Base-by-base conservation (phyloP, 257 asterid species). In the Lycium barbarum region DNA sequence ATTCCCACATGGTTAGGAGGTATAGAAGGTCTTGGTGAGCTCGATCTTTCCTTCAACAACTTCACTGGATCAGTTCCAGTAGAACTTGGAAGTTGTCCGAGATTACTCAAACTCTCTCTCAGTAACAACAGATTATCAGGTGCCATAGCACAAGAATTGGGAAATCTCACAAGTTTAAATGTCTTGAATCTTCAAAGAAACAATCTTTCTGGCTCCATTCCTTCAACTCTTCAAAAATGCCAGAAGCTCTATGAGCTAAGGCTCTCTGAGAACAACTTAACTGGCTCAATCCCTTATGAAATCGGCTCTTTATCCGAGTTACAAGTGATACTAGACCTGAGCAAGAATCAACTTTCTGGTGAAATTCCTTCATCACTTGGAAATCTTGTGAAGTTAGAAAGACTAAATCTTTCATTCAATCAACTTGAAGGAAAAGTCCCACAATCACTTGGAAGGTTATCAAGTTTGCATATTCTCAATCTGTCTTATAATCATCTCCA, bases 271-370 rank as follows among this genome's bases (percentile, higher is more conserved):
- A 96, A 96, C 91, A 79, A 82, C 14, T 86, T 96, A 9, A 81
- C 86, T 4, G 98, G 99, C n/a, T 45, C 85, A n/a, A 92, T 96
- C 33, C 98, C 98, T 5, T 81, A 85, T 10, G 95, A 88, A 74
- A 59, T 96, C 26, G 97, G 98, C 87, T 81, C 89, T 5, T 86
- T 96, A 49, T 90, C 91, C 1, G 99, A 93, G n/a, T 43, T 96
- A 3, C 98, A 96, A 88, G 97, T 96, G 47, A 87, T 93, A 71
- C 45, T 96, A 83, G 99, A 96, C 91, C 92, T 96, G 78, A 96
- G 99, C 66, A 81, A 87, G 88, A 96, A 96, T 84, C 90, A 72
- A 3, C 88, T 96, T 17, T 86, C 93, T 0, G 97, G 98, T 9
- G 91, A 88, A 89, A 94, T 96, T 85, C 99, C 99, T 5, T 65